These are phyloP conservation scores for Torulaspora franciscae DNA, from an alignment of 805 yeast species.

Conservation along the genomic window DNA sequence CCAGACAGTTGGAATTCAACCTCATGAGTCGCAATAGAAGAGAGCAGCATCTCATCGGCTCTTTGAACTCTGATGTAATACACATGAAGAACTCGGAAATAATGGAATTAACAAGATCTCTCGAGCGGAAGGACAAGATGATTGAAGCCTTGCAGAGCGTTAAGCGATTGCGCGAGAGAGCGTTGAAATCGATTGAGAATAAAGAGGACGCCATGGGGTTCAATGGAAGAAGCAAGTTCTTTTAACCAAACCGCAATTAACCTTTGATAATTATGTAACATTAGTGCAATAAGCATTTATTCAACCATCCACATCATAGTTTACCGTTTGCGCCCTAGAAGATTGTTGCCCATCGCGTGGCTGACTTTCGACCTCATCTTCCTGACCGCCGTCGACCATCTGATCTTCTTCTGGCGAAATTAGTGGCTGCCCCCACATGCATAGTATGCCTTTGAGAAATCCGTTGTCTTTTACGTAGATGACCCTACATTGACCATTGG, in stretches of 20 bases:
- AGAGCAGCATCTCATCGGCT: background rate
- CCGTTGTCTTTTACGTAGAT: slow-evolving; percentile 42
- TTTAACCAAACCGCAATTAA: background rate
- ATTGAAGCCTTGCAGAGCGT: slow-evolving; percentile 69
- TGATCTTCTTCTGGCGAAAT: slow-evolving; percentile 17
- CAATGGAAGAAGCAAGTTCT: slow-evolving; percentile 1
- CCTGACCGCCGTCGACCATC: slow-evolving; percentile 6
- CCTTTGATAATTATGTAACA: background rate
- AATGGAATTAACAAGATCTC: slow-evolving; percentile 51
- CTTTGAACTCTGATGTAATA: slow-evolving; percentile 41
- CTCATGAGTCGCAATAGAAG: background rate
- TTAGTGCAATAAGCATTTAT: background rate
- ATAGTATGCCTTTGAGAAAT: slow-evolving; percentile 49
- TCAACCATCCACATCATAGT: slow-evolving; percentile 16
- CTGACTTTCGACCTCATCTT: background rate
- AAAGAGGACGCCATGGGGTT: slow-evolving; percentile 1
- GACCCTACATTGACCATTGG: slow-evolving; percentile 42
- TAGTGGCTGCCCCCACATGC: slow-evolving; percentile 55
- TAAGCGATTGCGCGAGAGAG: slow-evolving; percentile 49
- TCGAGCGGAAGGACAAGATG: slow-evolving; percentile 72
- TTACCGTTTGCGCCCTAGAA: slow-evolving; percentile 3
- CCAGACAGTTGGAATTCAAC: slow-evolving; percentile 18
- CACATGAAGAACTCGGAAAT: slow-evolving; percentile 3
- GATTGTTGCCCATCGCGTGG: background rate
- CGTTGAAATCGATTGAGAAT: slow-evolving; percentile 18